Base-by-base conservation (phyloP, 148 eudicot genomes). In the Agrostemma githago region DNA sequence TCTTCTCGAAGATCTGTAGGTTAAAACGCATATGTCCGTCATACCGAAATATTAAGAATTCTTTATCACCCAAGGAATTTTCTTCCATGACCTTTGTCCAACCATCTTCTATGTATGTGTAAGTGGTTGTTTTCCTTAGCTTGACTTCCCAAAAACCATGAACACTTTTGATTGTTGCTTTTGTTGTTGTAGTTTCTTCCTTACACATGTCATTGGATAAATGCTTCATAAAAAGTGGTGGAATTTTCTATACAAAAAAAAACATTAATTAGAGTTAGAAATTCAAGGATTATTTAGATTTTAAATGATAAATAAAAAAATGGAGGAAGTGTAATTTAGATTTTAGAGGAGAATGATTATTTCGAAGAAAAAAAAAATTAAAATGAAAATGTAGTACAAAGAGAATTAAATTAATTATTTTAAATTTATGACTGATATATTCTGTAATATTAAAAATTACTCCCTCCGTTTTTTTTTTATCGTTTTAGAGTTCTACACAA, bases 11-110 rank as follows among this genome's bases (percentile, higher is more conserved):
- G 21, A 72, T 72, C 14, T 72, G 67, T 2, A 72, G 37, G 8
- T 60, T 43, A 57, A 72, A 72, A 17, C 75, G 43, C 75, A 72
- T 41, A 17, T 72, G 6, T 43, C 75, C 75, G 1, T 72, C 75
- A 61, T 72, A 72, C 8, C 20, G 44, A 14, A 72, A 72, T n/a
- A 72, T 19, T 21, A 72, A 72, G 66, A 72, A 40, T 6, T 72
- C 75, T 1, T 14, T 17, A 4, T 72, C 58, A 7, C 75, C 75
- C 39, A 72, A 61, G 37, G 37, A 17, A 61, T 61, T 61, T 10
- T 72, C 75, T 43, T 72, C 17, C 75, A 72, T 43, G 5, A 72
- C 19, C 21, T 12, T 60, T 7, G 64, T 38, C 75, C 75, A 72
- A 14, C 75, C 75, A n/a, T 19, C 68, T 17, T 60, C 67, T 20